These are phyloP conservation scores for button mushroom (Agaricus bisporus) DNA, from an alignment of 768 basidiomycete genomes.

Conservation along the genomic window DNA sequence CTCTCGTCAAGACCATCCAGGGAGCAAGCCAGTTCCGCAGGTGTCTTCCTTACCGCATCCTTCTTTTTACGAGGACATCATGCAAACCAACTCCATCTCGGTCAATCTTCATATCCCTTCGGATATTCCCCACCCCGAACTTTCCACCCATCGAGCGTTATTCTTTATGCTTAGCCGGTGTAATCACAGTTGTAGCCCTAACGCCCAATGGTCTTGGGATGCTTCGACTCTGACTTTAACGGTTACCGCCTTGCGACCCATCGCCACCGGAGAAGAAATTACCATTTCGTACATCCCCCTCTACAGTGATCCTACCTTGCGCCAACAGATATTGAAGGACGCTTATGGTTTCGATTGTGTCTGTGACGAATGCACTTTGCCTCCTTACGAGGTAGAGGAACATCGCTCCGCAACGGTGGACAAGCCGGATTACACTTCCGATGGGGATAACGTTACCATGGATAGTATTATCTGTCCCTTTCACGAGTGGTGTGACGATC, in stretches of 20 bases:
- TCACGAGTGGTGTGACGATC: constrained; percentile 35
- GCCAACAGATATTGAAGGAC: constrained; percentile 27
- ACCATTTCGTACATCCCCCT: constrained; percentile 38
- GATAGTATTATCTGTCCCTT: constrained; percentile 29
- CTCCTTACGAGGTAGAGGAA: neutral
- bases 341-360: constrained; percentile 36
- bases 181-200: constrained; percentile 45
- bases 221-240: constrained; percentile 28
- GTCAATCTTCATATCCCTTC: constrained; percentile 25
- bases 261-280: constrained; percentile 37
- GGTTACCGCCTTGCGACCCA: constrained; percentile 34
- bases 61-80: constrained; percentile 33
- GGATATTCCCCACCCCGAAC: constrained; percentile 8
- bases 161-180: constrained; percentile 35
- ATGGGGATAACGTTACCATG: constrained; percentile 25
- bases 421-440: constrained; percentile 9
- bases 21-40: constrained; percentile 19
- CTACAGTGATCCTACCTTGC: constrained; percentile 25
- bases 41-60: constrained; percentile 22
- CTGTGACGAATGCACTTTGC: constrained; percentile 28
- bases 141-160: constrained; percentile 32
- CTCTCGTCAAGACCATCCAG: constrained; percentile 15
- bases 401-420: constrained; percentile 3
- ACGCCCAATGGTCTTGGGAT: constrained; percentile 38
- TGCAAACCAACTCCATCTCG: constrained; percentile 36